phyloP scores from a whole-genome alignment of 1,139 yeast genomes.

The Zygosaccharomyces pseudobailii region DNA sequence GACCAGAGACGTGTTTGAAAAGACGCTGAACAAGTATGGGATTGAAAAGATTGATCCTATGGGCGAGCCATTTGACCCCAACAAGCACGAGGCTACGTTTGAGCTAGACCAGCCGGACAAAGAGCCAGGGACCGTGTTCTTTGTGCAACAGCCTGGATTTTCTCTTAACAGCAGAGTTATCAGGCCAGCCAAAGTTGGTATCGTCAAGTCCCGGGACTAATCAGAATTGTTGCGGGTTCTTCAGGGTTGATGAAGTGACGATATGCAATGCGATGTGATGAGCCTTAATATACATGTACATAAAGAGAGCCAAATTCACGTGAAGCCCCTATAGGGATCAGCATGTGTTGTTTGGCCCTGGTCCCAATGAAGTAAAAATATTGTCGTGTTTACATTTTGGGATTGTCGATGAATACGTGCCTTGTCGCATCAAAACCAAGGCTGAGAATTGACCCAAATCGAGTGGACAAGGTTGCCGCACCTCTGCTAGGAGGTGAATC shows the following conservation, averaged over 20 bases:
- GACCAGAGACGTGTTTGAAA: slow-evolving; percentile 85
- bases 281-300: background rate
- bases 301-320: background rate
- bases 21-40: slow-evolving; percentile 79
- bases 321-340: background rate
- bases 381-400: slow-evolving; percentile 4
- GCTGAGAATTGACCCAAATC: background rate
- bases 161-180: slow-evolving; percentile 81
- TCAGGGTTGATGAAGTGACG: background rate
- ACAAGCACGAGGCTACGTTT: slow-evolving; percentile 88
- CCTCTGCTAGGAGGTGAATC: background rate
- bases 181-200: slow-evolving; percentile 96
- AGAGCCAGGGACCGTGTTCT: slow-evolving; percentile 90
- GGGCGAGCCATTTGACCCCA: slow-evolving; percentile 86
- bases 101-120: slow-evolving; percentile 85
- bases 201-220: slow-evolving; percentile 48
- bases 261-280: slow-evolving; percentile 1
- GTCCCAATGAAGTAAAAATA: slow-evolving; percentile 3
- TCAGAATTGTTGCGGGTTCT: background rate
- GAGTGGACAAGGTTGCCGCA: background rate
- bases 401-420: background rate
- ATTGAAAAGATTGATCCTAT: slow-evolving; percentile 75
- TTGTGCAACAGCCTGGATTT: slow-evolving; percentile 89
- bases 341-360: slow-evolving; percentile 1
- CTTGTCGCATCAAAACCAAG: background rate